Evolutionary conservation across 768 basidiomycete genomes (phyloP).

Genomic region (Tricholoma matsutake): DNA sequence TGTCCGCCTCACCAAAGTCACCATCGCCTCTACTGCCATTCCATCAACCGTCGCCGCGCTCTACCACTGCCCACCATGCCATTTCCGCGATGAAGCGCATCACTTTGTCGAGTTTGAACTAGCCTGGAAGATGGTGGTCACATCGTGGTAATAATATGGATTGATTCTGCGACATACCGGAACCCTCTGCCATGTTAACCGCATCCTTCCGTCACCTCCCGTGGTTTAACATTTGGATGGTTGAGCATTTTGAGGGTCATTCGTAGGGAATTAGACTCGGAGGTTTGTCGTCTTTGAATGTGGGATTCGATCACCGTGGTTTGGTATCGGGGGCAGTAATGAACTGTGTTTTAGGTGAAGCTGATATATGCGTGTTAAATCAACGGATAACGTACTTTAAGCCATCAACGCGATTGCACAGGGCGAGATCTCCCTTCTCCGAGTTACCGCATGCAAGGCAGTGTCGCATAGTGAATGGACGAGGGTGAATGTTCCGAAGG

Average conservation of each 20-base stretch:
- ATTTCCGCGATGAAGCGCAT: not conserved
- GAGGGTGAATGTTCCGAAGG: too few relatives aligned
- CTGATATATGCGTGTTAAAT: not conserved
- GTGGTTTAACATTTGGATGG: not conserved
- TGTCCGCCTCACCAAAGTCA: not conserved
- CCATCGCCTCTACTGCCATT: not conserved
- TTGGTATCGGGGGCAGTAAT: too few relatives aligned
- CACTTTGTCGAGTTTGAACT: not conserved
- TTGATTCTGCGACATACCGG: not conserved
- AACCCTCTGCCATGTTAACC: not conserved
- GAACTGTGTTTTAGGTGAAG: not conserved
- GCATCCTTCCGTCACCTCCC: not conserved
- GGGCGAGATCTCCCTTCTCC: too few relatives aligned
- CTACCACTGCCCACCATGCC: not conserved
- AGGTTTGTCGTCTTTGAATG: too few relatives aligned
- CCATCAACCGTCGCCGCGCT: not conserved
- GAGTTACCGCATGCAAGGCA: too few relatives aligned
- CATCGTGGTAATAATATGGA: not conserved
- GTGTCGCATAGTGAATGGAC: too few relatives aligned
- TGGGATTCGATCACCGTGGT: too few relatives aligned
- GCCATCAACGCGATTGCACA: too few relatives aligned
- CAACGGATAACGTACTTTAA: too few relatives aligned
- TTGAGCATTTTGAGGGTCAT: too few relatives aligned
- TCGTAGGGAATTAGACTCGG: not conserved
- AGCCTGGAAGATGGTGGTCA: not conserved